Evolutionary conservation across 371 early-diverging fungal genomes (phyloP), one percentile per base, ranked within the genome.

Genomic region (Phascolomyces articulosus): DNA sequence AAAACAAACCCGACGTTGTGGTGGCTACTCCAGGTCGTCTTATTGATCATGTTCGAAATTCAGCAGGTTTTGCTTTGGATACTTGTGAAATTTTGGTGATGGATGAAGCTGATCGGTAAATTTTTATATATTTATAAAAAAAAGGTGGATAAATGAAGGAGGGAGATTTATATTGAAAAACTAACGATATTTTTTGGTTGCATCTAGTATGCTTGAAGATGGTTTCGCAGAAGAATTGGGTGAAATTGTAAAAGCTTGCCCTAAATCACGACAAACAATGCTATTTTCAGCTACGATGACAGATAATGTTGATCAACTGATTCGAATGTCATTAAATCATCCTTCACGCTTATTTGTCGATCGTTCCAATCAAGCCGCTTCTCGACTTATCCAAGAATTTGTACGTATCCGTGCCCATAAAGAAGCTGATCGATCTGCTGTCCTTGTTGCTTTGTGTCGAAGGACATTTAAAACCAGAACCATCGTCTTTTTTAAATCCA

Each of bases 231-330:
- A 94, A 58, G 99, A 99, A 79, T 85, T 99, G 51, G 90, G 91
- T 21, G 96, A 97, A 71, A 98, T 99, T 80, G 87, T 99, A 72
- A 91, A 92, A 58, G 70, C 91, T 20, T 95, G 96, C 59, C 98
- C 99, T 15, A 83, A 85, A 53, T 85, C 90, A 23, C 88, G 99
- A 66, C 99, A 99, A 74, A 98, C 99, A 1, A 95, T 99, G 93
- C 88, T 99, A 53, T 99, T 99, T 85, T 97, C 97, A 44, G 99
- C 99, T 18, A 99, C 99, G n/a, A 99, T 99, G 99, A 99, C 99
- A 3, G 97, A 96, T 73, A 97, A 98, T 69, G 97, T 98, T 29
- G 96, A 97, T 73, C 90, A 97, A 69, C 85, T 99, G 58, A 90
- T 97, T 54, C 91, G 95, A 44, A 87, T 98, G 77, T 97, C 98